Conservation (phyloP, 371 early-diverging fungal species). For the Thermomucor indicae-seudaticae region DNA sequence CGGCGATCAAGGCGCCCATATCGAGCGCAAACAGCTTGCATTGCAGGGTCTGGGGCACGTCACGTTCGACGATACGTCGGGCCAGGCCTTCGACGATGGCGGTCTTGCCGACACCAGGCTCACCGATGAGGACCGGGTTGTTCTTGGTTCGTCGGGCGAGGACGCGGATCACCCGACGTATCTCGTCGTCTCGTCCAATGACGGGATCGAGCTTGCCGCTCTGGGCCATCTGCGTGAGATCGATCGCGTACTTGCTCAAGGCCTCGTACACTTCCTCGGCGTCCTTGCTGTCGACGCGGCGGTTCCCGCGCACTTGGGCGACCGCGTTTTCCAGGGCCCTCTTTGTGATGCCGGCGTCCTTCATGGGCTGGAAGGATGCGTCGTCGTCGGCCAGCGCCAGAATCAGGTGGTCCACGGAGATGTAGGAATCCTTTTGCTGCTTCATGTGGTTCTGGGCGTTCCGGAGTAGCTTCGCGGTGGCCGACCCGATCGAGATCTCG, state of each 20-base stretch:
- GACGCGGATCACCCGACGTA: slow-evolving; percentile 80
- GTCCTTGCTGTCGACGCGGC: slow-evolving; percentile 77
- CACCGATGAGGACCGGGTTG: slow-evolving; percentile 88
- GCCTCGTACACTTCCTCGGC: slow-evolving; percentile 87
- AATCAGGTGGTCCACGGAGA: slow-evolving; percentile 87
- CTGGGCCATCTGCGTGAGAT: slow-evolving; percentile 76
- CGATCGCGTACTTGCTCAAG: slow-evolving; percentile 92
- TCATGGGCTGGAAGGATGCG: slow-evolving; percentile 58
- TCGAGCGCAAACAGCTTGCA: slow-evolving; percentile 91
- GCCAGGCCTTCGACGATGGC: slow-evolving; percentile 97
- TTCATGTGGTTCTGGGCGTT: slow-evolving; percentile 74
- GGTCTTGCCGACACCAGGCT: slow-evolving; percentile 95
- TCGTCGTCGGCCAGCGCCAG: slow-evolving; percentile 73
- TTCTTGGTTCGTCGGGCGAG: slow-evolving; percentile 83
- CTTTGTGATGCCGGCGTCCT: slow-evolving; percentile 66
- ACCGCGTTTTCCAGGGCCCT: slow-evolving; percentile 77
- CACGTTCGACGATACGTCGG: slow-evolving; percentile 91
- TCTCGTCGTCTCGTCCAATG: slow-evolving; percentile 88
- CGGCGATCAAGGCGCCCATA: slow-evolving; percentile 90
- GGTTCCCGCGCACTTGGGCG: slow-evolving; percentile 77
- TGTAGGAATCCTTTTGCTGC: slow-evolving; percentile 80
- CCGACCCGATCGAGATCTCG: slow-evolving; percentile 61
- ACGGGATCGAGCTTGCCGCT: slow-evolving; percentile 82
- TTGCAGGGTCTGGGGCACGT: slow-evolving; percentile 89
- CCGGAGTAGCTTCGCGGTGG: slow-evolving; percentile 60